Percentiles rank a stretch among this genome's conserved stretches.
These are phyloP conservation scores for Suillus variegatus DNA, from an alignment of 768 basidiomycete genomes.

Conservation along the genomic window DNA sequence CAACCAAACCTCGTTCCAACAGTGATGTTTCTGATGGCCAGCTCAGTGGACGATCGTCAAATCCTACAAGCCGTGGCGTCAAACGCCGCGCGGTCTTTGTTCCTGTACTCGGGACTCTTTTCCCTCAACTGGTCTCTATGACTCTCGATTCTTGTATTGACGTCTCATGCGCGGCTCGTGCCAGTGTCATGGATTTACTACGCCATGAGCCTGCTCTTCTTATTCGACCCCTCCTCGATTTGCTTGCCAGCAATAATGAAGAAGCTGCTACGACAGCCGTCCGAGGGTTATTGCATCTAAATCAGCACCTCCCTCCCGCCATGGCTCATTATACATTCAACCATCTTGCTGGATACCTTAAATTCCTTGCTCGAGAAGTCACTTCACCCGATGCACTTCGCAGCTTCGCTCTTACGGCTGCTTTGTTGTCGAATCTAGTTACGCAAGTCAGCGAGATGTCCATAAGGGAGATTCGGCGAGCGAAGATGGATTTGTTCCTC, in stretches of 20 bases:
- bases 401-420: conserved; percentile 55
- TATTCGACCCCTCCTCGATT: conserved; percentile 60
- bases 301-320: conserved; percentile 57
- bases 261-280: conserved; percentile 51
- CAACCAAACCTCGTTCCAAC: conserved; percentile 26
- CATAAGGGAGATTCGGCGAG: conserved; percentile 68
- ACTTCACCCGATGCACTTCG: conserved; percentile 46
- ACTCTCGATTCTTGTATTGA: conserved; percentile 53
- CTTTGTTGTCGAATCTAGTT: conserved; percentile 59
- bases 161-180: conserved; percentile 58
- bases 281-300: conserved; percentile 58
- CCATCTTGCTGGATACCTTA: conserved; percentile 68
- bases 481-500: conserved; percentile 68
- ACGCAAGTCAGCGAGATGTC: conserved; percentile 72
- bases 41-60: conserved; percentile 43
- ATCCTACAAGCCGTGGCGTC: conserved; percentile 44
- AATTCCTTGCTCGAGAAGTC: conserved; percentile 46
- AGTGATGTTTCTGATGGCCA: conserved; percentile 29
- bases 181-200: conserved; percentile 63
- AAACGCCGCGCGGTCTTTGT: conserved; percentile 72
- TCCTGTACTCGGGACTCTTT: conserved; percentile 53
- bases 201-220: conserved; percentile 74
- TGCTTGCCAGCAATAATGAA: conserved; percentile 53
- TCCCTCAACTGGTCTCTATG: conserved; percentile 54
- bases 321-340: conserved; percentile 71